phyloP scores from a whole-genome alignment of 2,329 filamentous ascomycete genomes.

The Aspergillus floridensis region DNA sequence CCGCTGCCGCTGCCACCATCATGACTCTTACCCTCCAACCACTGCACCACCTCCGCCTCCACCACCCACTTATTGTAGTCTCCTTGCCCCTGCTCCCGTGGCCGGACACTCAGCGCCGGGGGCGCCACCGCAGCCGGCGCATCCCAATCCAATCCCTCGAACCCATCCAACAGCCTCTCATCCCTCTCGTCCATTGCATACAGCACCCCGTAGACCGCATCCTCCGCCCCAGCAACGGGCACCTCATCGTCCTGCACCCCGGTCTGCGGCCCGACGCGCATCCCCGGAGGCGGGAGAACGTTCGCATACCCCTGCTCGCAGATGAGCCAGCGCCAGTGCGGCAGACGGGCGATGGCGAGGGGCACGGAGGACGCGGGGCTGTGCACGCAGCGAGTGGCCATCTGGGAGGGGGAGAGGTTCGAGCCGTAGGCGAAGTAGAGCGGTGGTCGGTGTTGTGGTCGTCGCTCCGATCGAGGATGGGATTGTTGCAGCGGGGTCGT shows the following conservation, averaged over 20 bases:
- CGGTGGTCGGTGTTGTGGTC: slow-evolving; percentile 11
- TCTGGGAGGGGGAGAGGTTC: slow-evolving; percentile 44
- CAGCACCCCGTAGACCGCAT: slow-evolving; percentile 40
- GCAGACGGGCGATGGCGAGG: slow-evolving; percentile 39
- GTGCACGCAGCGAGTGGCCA: slow-evolving; percentile 37
- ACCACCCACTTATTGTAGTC: slow-evolving; percentile 42
- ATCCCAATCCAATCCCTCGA: slow-evolving; percentile 35
- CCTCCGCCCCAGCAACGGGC: slow-evolving; percentile 23
- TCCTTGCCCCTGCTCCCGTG: slow-evolving; percentile 33
- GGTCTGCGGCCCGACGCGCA: slow-evolving; percentile 17
- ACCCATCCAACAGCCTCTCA: slow-evolving; percentile 38
- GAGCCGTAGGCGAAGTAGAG: slow-evolving; percentile 48
- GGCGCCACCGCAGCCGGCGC: slow-evolving; percentile 14
- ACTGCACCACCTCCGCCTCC: slow-evolving; percentile 27
- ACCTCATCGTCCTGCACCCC: slow-evolving; percentile 19
- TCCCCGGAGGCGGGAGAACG: slow-evolving; percentile 30
- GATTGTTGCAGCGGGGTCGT: slow-evolving; percentile 1
- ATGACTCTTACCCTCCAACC: slow-evolving; percentile 26
- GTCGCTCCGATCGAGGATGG: slow-evolving; percentile 8
- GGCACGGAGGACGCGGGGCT: slow-evolving; percentile 35
- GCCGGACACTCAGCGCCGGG: slow-evolving; percentile 18
- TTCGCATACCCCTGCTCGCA: slow-evolving; percentile 44
- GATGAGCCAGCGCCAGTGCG: slow-evolving; percentile 43
- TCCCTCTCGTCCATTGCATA: slow-evolving; percentile 41
- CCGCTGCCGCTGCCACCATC: neutral